Evolutionary conservation across 2,329 filamentous ascomycete species (phyloP).

Genomic region (Alternaria solani): DNA sequence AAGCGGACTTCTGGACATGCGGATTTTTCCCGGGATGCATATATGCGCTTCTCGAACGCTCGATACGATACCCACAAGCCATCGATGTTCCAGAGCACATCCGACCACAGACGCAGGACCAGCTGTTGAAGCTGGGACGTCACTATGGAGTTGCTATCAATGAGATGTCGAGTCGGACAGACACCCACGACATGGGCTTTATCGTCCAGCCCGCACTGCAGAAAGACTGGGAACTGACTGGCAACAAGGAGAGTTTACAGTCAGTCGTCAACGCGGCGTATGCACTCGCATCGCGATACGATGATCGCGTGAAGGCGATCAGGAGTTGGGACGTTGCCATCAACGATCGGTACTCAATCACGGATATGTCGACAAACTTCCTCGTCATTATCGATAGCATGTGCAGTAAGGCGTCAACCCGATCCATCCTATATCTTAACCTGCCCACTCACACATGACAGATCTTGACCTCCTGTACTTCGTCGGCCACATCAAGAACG

Average conservation of each 20-base stretch:
- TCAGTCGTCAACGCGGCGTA: constrained; percentile 56
- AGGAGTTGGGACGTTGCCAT: constrained; percentile 59
- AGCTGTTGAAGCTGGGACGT: constrained; percentile 37
- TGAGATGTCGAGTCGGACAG: constrained; percentile 50
- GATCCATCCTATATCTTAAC: not conserved
- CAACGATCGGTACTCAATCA: constrained; percentile 49
- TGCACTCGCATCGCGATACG: constrained; percentile 56
- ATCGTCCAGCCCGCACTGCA: constrained; percentile 60
- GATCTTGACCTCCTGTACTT: constrained; percentile 53
- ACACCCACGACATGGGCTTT: constrained; percentile 65
- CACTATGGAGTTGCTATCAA: constrained; percentile 46
- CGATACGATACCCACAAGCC: constrained; percentile 39
- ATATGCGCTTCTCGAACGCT: constrained; percentile 44
- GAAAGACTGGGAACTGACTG: constrained; percentile 58
- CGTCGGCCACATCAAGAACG: constrained; percentile 41
- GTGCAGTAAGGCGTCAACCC: constrained; percentile 39
- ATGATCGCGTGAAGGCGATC: constrained; percentile 54
- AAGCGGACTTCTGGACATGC: constrained; percentile 50
- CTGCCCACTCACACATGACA: constrained; percentile 9
- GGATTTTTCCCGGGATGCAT: constrained; percentile 49
- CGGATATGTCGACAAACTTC: constrained; percentile 48
- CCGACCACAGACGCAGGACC: constrained; percentile 30
- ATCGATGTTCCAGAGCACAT: constrained; percentile 29
- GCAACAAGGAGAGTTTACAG: constrained; percentile 50
- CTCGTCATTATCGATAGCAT: constrained; percentile 57